Percentiles rank a stretch among this genome's conserved stretches.
These are phyloP conservation scores for Ceratocystis cubensis DNA, from an alignment of 2,329 filamentous ascomycete species.

Conservation along the genomic window DNA sequence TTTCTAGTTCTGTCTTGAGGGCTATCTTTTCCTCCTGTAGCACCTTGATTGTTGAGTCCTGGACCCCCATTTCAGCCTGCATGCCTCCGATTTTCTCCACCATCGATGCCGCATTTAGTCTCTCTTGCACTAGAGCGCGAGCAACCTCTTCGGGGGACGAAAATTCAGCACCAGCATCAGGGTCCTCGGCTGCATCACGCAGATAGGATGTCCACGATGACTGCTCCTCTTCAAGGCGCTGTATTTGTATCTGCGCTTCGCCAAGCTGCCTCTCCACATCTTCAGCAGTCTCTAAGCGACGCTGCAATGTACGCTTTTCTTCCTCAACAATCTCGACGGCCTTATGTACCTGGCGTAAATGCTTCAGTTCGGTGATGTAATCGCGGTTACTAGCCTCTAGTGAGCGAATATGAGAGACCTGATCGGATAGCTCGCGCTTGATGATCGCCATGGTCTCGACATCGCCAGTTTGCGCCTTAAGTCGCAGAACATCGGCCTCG, in stretches of 20 bases:
- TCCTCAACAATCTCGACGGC: constrained; percentile 92
- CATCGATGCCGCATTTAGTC: constrained; percentile 66
- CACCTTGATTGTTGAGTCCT: constrained; percentile 59
- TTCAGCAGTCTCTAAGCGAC: constrained; percentile 62
- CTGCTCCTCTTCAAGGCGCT: constrained; percentile 79
- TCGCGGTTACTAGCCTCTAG: constrained; percentile 72
- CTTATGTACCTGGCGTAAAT: constrained; percentile 67
- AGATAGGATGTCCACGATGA: constrained; percentile 78
- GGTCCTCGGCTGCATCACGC: constrained; percentile 42
- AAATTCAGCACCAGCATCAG: constrained; percentile 54
- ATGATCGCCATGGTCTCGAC: constrained; percentile 75
- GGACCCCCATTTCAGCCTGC: constrained; percentile 64
- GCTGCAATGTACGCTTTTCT: constrained; percentile 74
- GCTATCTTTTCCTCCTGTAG: constrained; percentile 57
- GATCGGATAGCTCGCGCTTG: constrained; percentile 76
- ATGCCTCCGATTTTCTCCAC: constrained; percentile 67
- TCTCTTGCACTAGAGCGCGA: constrained; percentile 68
- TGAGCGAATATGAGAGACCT: constrained; percentile 78
- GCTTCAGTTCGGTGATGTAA: constrained; percentile 65
- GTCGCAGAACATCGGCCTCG: constrained; percentile 68
- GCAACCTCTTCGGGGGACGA: constrained; percentile 81
- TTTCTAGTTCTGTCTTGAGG: constrained; percentile 58
- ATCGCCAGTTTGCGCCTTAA: constrained; percentile 80
- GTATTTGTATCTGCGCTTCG: constrained; percentile 69
- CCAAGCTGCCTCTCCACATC: constrained; percentile 61